phyloP scores from a whole-genome alignment of 2,329 filamentous ascomycete species.

The Fusarium chuoi region DNA sequence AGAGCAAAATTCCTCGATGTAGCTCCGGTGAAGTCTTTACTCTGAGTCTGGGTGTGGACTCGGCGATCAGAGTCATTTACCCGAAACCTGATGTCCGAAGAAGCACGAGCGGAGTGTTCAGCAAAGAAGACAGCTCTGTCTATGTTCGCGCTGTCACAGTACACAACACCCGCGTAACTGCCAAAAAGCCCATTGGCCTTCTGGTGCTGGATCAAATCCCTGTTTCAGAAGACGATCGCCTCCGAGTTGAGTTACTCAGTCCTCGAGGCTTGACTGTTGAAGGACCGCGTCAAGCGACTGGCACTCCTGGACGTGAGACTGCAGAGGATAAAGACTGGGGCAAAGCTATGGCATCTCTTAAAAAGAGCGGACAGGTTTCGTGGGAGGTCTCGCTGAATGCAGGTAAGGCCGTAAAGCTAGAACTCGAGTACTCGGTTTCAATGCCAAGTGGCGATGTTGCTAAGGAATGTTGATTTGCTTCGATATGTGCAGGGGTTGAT shows the following conservation, averaged over 20 bases:
- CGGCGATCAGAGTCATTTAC: constrained; percentile 65
- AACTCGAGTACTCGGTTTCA: constrained; percentile 70
- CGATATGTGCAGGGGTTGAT: background rate
- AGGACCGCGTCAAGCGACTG: constrained; percentile 52
- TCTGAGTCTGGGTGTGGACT: constrained; percentile 69
- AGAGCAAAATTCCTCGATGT: constrained; percentile 64
- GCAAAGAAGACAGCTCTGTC: constrained; percentile 61
- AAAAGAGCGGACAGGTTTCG: constrained; percentile 66
- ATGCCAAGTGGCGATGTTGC: constrained; percentile 61
- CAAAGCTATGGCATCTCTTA: constrained; percentile 61
- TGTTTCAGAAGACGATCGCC: constrained; percentile 68
- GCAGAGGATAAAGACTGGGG: constrained; percentile 60
- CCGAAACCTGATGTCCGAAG: constrained; percentile 65
- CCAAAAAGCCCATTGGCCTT: constrained; percentile 55
- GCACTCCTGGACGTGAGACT: constrained; percentile 45
- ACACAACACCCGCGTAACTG: constrained; percentile 58
- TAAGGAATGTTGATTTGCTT: constrained; percentile 35
- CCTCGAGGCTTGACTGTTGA: constrained; percentile 59
- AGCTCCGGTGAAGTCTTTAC: constrained; percentile 63
- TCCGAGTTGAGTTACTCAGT: constrained; percentile 61
- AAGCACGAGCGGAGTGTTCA: constrained; percentile 62
- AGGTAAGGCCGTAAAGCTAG: constrained; percentile 65
- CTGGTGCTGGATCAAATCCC: constrained; percentile 70
- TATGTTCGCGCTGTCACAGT: constrained; percentile 62
- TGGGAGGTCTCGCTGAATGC: constrained; percentile 70